A percentile compares a stretch with the other conserved stretches of the same genome.
phyloP scores from a whole-genome alignment of 352 stramenopile genomes.

The Phytophthora quininea region DNA sequence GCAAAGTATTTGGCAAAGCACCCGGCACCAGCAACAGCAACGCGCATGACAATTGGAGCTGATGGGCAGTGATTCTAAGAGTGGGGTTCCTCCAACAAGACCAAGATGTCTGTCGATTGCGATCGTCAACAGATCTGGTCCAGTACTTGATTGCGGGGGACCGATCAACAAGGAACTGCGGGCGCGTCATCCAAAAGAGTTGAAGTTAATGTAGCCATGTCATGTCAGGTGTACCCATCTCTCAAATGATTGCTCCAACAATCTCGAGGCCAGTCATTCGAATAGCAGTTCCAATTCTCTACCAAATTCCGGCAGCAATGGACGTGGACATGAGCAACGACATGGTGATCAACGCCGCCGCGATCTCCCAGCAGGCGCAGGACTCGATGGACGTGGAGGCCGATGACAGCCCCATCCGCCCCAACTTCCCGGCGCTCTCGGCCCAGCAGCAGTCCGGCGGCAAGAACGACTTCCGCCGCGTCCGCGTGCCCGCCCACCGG shows the following conservation, averaged over 20 bases:
- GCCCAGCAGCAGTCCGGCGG: constrained; percentile 78
- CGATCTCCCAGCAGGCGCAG: constrained; percentile 56
- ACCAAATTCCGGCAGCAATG: constrained; percentile 27
- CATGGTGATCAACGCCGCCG: constrained; percentile 64
- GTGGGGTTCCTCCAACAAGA: too few relatives aligned
- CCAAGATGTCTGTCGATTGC: too few relatives aligned
- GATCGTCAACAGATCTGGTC: too few relatives aligned
- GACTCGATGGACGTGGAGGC: constrained; percentile 69
- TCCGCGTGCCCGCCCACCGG: constrained; percentile 96
- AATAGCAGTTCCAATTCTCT: too few relatives aligned
- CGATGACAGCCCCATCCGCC: constrained; percentile 47
- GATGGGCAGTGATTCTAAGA: not conserved
- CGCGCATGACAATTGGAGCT: constrained; percentile 25
- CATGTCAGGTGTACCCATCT: not conserved
- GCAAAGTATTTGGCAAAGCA: constrained; percentile 42
- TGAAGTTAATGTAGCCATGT: too few relatives aligned
- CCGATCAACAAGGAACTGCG: too few relatives aligned
- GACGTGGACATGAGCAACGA: constrained; percentile 75
- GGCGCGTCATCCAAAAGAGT: too few relatives aligned
- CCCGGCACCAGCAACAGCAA: constrained; percentile 42
- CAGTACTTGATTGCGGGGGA: too few relatives aligned
- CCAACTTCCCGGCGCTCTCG: constrained; percentile 80
- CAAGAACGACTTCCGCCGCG: constrained; percentile 96
- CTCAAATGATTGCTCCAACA: not conserved
- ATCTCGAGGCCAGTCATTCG: too few relatives aligned